Conservation (phyloP, 2,329 filamentous ascomycete species). For the Knoxdaviesia capensis region DNA sequence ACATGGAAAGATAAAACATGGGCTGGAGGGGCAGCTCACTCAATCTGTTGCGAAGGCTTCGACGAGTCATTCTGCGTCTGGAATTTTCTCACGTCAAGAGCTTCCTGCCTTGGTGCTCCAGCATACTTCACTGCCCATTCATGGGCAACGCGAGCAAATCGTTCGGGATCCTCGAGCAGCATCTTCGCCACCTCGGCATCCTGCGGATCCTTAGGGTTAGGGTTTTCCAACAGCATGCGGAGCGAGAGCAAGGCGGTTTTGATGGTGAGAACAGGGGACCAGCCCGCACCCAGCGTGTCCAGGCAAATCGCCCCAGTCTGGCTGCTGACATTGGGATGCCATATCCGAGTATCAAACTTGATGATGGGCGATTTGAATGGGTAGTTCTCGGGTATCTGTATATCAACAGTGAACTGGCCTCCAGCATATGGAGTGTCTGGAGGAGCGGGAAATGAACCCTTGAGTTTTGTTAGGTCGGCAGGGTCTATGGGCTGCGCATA, state of each 20-base stretch:
- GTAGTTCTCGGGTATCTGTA: conserved; percentile 72
- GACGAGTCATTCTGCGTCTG: conserved; percentile 30
- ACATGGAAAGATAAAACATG: neutral
- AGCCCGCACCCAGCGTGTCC: conserved; percentile 72
- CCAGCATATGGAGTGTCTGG: conserved; percentile 88
- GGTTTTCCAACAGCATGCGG: conserved; percentile 78
- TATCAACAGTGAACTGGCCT: conserved; percentile 64
- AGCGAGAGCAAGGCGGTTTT: conserved; percentile 88
- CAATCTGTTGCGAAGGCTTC: conserved; percentile 11
- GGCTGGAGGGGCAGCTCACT: conserved; percentile 6
- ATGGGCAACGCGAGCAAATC: conserved; percentile 63
- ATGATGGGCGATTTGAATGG: conserved; percentile 86
- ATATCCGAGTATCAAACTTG: conserved; percentile 82
- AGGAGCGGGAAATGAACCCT: conserved; percentile 66
- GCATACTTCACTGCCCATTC: conserved; percentile 82
- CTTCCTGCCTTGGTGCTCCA: conserved; percentile 37
- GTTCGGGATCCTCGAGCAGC: conserved; percentile 59
- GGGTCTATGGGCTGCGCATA: conserved; percentile 42
- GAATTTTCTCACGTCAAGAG: conserved; percentile 16
- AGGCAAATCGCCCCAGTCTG: conserved; percentile 93
- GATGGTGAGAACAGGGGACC: conserved; percentile 92
- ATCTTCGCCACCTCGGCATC: conserved; percentile 89
- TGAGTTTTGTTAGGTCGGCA: conserved; percentile 61
- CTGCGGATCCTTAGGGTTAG: conserved; percentile 91
- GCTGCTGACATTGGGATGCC: conserved; percentile 93